Percentiles rank a stretch among this genome's conserved stretches.
These are phyloP conservation scores for Dacryopinax primogenitus DNA, from an alignment of 768 basidiomycete genomes.

Conservation along the genomic window DNA sequence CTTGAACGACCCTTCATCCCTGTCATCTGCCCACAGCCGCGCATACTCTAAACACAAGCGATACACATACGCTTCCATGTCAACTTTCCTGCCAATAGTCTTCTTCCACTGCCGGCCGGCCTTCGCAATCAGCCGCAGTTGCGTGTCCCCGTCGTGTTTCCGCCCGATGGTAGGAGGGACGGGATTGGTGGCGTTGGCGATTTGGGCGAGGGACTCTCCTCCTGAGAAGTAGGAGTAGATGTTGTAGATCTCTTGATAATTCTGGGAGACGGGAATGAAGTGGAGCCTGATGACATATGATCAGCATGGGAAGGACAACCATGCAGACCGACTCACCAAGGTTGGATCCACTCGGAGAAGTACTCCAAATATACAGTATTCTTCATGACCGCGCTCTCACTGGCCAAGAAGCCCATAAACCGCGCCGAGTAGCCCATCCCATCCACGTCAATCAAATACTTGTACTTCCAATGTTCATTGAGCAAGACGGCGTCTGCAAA, in stretches of 20 bases:
- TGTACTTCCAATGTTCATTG: slow-evolving; percentile 82
- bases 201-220: slow-evolving; percentile 37
- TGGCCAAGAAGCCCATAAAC: slow-evolving; percentile 72
- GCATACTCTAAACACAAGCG: slow-evolving; percentile 82
- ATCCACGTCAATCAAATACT: slow-evolving; percentile 83
- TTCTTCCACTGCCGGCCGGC: slow-evolving; percentile 92
- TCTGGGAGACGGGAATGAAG: slow-evolving; percentile 79
- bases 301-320: neutral
- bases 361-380: slow-evolving; percentile 84
- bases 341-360: slow-evolving; percentile 83
- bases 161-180: slow-evolving; percentile 22
- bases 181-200: slow-evolving; percentile 16
- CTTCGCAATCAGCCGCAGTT: slow-evolving; percentile 67
- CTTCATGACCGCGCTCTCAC: slow-evolving; percentile 82
- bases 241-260: slow-evolving; percentile 88
- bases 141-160: slow-evolving; percentile 49
- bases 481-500: slow-evolving; percentile 66
- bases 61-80: slow-evolving; percentile 92
- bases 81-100: slow-evolving; percentile 63
- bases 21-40: slow-evolving; percentile 69
- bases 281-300: slow-evolving; percentile 52
- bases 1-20: slow-evolving; percentile 39
- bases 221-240: slow-evolving; percentile 89
- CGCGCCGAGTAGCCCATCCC: slow-evolving; percentile 91
- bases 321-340: slow-evolving; percentile 43